Evolutionary conservation across 1,139 yeast species (phyloP), one percentile per base, ranked within the genome.

Genomic region (Kurtzmaniella natalensis): DNA sequence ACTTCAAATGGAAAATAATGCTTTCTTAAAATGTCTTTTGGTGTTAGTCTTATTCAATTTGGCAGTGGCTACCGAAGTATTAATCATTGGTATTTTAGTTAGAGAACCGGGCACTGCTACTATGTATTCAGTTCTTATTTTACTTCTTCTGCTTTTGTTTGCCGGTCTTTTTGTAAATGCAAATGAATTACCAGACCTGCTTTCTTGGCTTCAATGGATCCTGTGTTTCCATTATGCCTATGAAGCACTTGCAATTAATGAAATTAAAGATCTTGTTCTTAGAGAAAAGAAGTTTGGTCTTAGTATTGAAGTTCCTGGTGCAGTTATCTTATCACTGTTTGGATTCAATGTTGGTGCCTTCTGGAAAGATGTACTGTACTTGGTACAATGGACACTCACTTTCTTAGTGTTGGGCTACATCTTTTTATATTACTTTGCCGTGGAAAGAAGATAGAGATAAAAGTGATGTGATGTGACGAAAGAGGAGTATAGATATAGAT

Each of bases 231-330:
- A 92, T 57, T 92, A 88, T 53, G 96, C 96, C 0, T 92, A 89
- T 53, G 98, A 92, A 54, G 86, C 96, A 0, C 66, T 92, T 44
- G 73, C 89, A 2, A 89, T 92, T 35, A 92, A 92, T 55, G 98
- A 92, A 55, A 97, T 92, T n/a, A 83, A 81, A 51, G 86, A 86
- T 33, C 70, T 92, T 51, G 80, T 87, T 9, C 69, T 92, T 48
- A 79, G 78, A 43, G 98, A 92, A 53, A 81, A 80, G 54, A 92
- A 92, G 58, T 92, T 81, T 51, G 98, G 98, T 0, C 70, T 92
- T 28, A 84, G 92, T 33, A 92, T 92, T 45, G 96, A 88, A 57
- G 94, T 92, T n/a, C 98, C 98, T 0, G 98, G 98, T 5, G 97
- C 98, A 2, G 94, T 95, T 1, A 92, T 92, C 40, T 70, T 92